Percentiles rank a stretch among this genome's conserved stretches.
These are phyloP conservation scores for Rhizomucor miehei DNA, from an alignment of 371 early-diverging fungal genomes.

Conservation along the genomic window DNA sequence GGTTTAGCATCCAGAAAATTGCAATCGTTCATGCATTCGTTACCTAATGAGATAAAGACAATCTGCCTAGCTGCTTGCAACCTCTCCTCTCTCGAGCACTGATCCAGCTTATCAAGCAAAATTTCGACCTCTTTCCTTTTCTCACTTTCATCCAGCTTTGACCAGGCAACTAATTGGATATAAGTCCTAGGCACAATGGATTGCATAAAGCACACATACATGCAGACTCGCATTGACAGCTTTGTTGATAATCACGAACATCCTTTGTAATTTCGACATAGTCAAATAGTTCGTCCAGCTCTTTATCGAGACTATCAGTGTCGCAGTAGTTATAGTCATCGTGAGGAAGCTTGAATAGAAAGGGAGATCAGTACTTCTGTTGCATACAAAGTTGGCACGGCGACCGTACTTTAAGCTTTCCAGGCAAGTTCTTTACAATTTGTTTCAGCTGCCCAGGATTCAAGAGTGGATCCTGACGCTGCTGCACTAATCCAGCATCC, in stretches of 20 bases:
- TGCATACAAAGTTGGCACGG: not conserved
- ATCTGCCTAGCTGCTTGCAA: conserved; percentile 14
- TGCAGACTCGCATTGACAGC: too few species aligned
- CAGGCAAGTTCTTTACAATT: conserved; percentile 30
- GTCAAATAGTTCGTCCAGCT: conserved; percentile 75
- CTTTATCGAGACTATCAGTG: conserved; percentile 53
- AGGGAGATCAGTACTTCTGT: not conserved
- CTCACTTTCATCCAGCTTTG: too few species aligned
- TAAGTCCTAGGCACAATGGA: too few species aligned
- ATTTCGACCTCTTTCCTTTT: too few species aligned
- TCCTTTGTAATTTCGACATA: conserved; percentile 58
- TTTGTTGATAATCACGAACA: conserved; percentile 2
- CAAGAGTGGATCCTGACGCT: conserved; percentile 21
- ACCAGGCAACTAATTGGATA: too few species aligned
- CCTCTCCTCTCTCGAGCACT: conserved; percentile 5
- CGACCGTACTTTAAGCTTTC: conserved; percentile 24
- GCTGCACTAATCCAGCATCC: too few species aligned
- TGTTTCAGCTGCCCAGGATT: conserved; percentile 32
- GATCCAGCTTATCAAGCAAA: not conserved
- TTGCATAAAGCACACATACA: too few species aligned
- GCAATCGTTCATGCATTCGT: conserved; percentile 2
- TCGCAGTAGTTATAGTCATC: conserved; percentile 65
- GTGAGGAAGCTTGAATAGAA: conserved; percentile 42
- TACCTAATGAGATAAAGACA: conserved; percentile 56
- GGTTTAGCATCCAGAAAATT: too few species aligned